These are phyloP conservation scores for Pseudogymnoascus sp. DNA, from an alignment of 2,329 filamentous ascomycete genomes.

Conservation along the genomic window DNA sequence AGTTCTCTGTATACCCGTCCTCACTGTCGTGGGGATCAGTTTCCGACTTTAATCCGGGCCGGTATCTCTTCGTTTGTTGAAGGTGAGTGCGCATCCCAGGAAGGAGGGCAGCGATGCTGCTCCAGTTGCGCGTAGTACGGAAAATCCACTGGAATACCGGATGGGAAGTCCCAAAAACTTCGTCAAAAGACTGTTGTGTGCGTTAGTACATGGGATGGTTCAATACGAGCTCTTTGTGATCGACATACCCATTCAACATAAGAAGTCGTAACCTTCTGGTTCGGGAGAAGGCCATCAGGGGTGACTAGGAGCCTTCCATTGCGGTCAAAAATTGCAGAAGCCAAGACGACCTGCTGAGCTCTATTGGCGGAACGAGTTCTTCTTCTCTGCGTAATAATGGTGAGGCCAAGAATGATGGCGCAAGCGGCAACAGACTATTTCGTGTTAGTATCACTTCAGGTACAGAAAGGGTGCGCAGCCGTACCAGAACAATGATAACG, in stretches of 20 bases:
- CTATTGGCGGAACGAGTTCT: conserved; percentile 25
- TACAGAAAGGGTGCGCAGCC: conserved; percentile 20
- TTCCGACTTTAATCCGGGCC: conserved; percentile 29
- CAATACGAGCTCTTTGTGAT: not conserved
- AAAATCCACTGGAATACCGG: conserved; percentile 84
- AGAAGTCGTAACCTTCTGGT: conserved; percentile 68
- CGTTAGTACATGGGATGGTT: conserved; percentile 16
- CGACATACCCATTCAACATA: conserved; percentile 54
- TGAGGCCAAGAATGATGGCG: conserved; percentile 45
- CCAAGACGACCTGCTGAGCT: conserved; percentile 46
- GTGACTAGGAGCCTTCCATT: conserved; percentile 60
- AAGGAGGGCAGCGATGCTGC: conserved; percentile 56
- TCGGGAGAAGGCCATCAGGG: conserved; percentile 60
- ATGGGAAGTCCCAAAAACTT: conserved; percentile 68
- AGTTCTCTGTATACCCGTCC: conserved; percentile 54
- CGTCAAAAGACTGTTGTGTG: conserved; percentile 46
- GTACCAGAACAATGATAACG: conserved; percentile 46
- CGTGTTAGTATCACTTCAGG: conserved; percentile 11
- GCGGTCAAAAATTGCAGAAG: conserved; percentile 57
- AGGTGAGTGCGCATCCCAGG: conserved; percentile 66
- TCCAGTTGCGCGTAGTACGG: conserved; percentile 71
- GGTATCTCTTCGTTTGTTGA: conserved; percentile 34
- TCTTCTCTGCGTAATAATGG: conserved; percentile 39
- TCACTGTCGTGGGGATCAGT: conserved; percentile 44
- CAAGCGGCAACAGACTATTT: conserved; percentile 54